A percentile compares a stretch with the other conserved stretches of the same genome.
phyloP scores from a whole-genome alignment of 225 moss, liverwort and hornwort species.

The Pseudisothecium myosuroides region DNA sequence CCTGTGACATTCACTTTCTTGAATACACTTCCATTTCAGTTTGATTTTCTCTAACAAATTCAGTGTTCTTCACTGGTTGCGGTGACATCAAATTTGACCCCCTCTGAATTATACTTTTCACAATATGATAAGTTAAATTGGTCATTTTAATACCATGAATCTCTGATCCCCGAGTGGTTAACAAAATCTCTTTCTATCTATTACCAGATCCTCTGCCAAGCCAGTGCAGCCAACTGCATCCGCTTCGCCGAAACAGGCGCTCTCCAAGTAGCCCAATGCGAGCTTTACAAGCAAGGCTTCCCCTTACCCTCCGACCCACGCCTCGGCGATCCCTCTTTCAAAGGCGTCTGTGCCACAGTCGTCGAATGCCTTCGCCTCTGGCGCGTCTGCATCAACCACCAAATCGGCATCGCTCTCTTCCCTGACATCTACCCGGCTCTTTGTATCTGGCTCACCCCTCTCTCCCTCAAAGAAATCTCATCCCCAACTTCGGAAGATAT shows the following conservation, averaged over 20 bases:
- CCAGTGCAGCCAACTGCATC: constrained; percentile 45
- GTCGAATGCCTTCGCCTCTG: constrained; percentile 69
- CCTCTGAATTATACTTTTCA: background rate
- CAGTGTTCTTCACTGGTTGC: background rate
- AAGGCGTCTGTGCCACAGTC: constrained; percentile 20
- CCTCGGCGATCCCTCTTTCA: constrained; percentile 10
- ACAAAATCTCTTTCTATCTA: background rate
- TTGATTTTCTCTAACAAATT: background rate
- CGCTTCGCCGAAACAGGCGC: constrained; percentile 57
- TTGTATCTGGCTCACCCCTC: constrained; percentile 62
- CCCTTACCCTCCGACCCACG: constrained; percentile 9
- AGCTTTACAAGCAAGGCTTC: constrained; percentile 45
- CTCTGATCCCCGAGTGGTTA: background rate
- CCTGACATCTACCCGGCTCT: constrained; percentile 66
- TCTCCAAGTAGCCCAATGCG: constrained; percentile 49
- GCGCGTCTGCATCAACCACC: constrained; percentile 66
- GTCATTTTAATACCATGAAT: background rate
- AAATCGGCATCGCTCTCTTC: constrained; percentile 61
- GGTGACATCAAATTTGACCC: background rate
- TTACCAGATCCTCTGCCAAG: constrained; percentile 55
- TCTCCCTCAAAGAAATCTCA: constrained; percentile 27
- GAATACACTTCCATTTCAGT: background rate
- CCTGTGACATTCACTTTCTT: background rate
- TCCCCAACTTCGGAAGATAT: constrained; percentile 1
- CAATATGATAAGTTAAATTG: background rate